These are phyloP conservation scores for Meyerozyma elateridarum DNA, from an alignment of 1,139 yeast genomes.

Conservation along the genomic window DNA sequence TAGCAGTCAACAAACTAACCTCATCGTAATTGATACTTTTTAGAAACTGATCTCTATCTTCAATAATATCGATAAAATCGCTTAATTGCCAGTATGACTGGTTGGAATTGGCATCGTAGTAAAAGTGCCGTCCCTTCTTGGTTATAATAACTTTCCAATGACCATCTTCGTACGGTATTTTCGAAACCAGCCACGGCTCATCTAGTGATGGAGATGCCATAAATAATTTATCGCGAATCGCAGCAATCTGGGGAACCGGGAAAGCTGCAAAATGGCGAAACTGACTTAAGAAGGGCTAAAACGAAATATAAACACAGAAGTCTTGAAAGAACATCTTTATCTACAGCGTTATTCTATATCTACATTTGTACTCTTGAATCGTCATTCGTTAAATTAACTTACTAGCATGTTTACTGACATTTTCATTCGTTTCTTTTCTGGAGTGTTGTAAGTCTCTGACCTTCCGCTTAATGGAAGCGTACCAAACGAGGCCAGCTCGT, in stretches of 20 bases:
- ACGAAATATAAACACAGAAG: no score
- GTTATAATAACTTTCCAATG: constrained; percentile 32
- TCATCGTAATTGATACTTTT: constrained; percentile 26
- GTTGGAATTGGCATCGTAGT: constrained; percentile 19
- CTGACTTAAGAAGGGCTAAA: no score
- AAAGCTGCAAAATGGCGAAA: no score
- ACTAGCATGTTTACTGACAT: constrained; percentile 47
- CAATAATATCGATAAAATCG: constrained; percentile 17
- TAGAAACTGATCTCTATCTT: constrained; percentile 16
- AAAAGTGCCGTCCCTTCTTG: constrained; percentile 26
- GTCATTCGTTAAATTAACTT: constrained; percentile 19
- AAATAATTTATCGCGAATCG: no score
- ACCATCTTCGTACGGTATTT: constrained; percentile 15
- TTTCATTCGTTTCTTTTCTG: constrained; percentile 33
- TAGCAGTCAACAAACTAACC: constrained; percentile 27
- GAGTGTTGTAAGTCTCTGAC: constrained; percentile 17
- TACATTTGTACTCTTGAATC: no score
- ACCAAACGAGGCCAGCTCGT: constrained; percentile 3
- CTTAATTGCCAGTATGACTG: constrained; percentile 32
- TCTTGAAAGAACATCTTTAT: no score
- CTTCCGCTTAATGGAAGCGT: background rate
- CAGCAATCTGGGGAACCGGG: no score
- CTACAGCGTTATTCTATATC: no score
- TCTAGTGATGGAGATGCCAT: no score
- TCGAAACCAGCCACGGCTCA: constrained; percentile 10